These are phyloP conservation scores for Mixia osmundae DNA, from an alignment of 1,284 basidiomycete genomes.

Conservation along the genomic window DNA sequence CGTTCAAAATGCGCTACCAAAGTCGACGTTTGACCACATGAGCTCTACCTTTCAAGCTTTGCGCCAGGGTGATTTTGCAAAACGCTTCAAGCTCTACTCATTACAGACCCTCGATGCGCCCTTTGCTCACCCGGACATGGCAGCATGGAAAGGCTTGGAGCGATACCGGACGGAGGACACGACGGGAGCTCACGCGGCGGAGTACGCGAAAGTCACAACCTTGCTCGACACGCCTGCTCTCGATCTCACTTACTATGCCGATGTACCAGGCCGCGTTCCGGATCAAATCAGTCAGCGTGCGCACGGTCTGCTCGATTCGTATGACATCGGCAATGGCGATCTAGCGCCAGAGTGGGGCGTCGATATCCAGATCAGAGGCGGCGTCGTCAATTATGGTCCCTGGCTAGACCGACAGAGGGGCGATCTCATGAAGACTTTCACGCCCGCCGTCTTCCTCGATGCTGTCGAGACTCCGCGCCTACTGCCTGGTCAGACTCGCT, in stretches of 20 bases:
- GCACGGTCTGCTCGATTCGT: constrained; percentile 14
- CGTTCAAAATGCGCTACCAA: neutral
- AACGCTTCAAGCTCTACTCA: too few species aligned
- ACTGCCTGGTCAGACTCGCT: constrained; percentile 48
- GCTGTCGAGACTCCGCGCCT: constrained; percentile 33
- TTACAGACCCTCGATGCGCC: too few species aligned
- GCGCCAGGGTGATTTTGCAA: too few species aligned
- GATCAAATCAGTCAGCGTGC: neutral
- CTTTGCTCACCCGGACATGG: too few species aligned
- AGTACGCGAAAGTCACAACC: constrained; percentile 67
- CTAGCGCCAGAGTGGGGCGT: constrained; percentile 76
- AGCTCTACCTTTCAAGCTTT: too few species aligned
- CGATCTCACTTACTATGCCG: constrained; percentile 60
- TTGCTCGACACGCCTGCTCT: constrained; percentile 50
- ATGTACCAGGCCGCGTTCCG: constrained; percentile 27
- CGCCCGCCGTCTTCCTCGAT: constrained; percentile 52
- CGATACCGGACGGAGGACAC: too few species aligned
- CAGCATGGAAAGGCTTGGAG: constrained; percentile 25
- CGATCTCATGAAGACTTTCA: constrained; percentile 53
- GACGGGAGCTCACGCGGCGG: constrained; percentile 22
- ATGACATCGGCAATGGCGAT: constrained; percentile 64
- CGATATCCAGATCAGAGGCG: constrained; percentile 51
- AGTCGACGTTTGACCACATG: too few species aligned
- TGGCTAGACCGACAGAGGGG: constrained; percentile 80
- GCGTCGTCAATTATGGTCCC: constrained; percentile 58